phyloP scores from a whole-genome alignment of 192 early-diverging fungal species.

The Funneliformis geosporum region DNA sequence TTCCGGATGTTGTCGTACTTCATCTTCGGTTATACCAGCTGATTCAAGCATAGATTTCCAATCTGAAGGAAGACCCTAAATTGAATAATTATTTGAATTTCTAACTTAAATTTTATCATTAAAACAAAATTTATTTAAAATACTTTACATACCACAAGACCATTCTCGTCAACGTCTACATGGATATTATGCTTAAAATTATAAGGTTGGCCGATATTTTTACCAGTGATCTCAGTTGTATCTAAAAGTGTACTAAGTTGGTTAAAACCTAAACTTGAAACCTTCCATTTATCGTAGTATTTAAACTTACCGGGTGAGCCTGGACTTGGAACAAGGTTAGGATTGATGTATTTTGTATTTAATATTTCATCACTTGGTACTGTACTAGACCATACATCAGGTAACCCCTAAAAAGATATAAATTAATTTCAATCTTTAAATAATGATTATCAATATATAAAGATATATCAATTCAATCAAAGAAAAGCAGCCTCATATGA shows the following conservation, averaged over 20 bases:
- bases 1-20: conserved; percentile 47
- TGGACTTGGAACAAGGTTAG: conserved; percentile 53
- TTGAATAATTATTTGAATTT: background rate
- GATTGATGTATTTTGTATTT: conserved; percentile 55
- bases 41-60: conserved; percentile 48
- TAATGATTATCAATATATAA: no score
- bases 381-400: conserved; percentile 58
- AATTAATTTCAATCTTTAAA: conserved; percentile 8
- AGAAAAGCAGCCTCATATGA: no score
- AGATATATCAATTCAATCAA: no score
- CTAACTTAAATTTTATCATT: background rate
- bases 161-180: conserved; percentile 47
- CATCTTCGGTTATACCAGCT: conserved; percentile 51
- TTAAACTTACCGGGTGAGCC: conserved; percentile 18
- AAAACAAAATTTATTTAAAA: background rate
- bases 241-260: conserved; percentile 31
- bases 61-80: conserved; percentile 51
- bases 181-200: conserved; percentile 56
- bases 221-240: conserved; percentile 25
- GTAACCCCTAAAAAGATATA: conserved; percentile 42
- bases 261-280: conserved; percentile 10
- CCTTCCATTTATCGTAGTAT: conserved; percentile 26
- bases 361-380: conserved; percentile 56
- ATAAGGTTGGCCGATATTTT: conserved; percentile 52
- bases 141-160: conserved; percentile 29